phyloP scores from a whole-genome alignment of 768 basidiomycete species.

The Terana coerulea region DNA sequence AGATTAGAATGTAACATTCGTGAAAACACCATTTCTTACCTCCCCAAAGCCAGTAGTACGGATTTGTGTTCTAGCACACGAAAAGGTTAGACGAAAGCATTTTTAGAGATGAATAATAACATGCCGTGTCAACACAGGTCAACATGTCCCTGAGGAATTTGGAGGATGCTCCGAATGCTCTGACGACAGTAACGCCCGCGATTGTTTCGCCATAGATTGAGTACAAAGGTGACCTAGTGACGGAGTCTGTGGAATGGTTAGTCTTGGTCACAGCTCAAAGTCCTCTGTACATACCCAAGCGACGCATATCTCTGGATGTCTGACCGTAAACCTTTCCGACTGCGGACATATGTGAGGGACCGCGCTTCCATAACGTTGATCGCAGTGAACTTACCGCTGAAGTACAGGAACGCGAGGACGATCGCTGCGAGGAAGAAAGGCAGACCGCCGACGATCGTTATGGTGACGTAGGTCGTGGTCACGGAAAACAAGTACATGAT shows the following conservation, averaged over 20 bases:
- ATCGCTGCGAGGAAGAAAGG: slow-evolving; percentile 65
- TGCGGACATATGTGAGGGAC: slow-evolving; percentile 34
- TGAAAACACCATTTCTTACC: slow-evolving; percentile 35
- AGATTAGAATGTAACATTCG: not conserved
- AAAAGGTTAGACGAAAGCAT: not conserved
- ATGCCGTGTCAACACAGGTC: slow-evolving; percentile 73
- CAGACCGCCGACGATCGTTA: slow-evolving; percentile 75
- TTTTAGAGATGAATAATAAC: slow-evolving; percentile 21
- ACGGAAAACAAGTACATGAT: slow-evolving; percentile 68
- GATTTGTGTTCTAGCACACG: slow-evolving; percentile 49
- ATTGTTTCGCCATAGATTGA: slow-evolving; percentile 53
- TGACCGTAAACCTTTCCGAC: slow-evolving; percentile 67
- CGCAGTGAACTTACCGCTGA: slow-evolving; percentile 47
- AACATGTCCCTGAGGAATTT: slow-evolving; percentile 86
- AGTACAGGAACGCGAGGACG: slow-evolving; percentile 61
- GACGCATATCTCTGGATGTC: slow-evolving; percentile 82
- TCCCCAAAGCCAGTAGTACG: slow-evolving; percentile 92
- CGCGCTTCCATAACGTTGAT: slow-evolving; percentile 17
- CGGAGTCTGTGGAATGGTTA: slow-evolving; percentile 28
- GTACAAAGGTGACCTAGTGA: slow-evolving; percentile 47
- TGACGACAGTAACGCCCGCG: slow-evolving; percentile 49
- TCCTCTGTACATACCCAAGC: slow-evolving; percentile 48
- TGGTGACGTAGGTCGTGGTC: slow-evolving; percentile 64
- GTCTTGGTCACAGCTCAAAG: not conserved
- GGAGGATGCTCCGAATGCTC: slow-evolving; percentile 85